These are phyloP conservation scores for Musa balbisiana DNA, from an alignment of 202 grass and related monocot genomes.

Conservation along the genomic window DNA sequence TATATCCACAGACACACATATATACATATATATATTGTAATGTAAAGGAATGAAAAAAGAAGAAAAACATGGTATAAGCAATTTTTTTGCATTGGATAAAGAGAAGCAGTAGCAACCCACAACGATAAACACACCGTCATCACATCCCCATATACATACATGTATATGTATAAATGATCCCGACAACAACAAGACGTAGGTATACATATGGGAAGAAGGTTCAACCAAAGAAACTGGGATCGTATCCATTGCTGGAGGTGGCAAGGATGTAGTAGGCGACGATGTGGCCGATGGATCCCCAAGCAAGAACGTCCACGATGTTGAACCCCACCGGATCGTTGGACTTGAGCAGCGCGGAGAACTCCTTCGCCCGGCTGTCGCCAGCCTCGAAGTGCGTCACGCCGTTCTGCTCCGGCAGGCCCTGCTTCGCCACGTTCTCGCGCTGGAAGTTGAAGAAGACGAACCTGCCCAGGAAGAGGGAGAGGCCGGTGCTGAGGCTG, in stretches of 20 bases:
- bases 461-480: slow-evolving; percentile 92
- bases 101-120: neutral
- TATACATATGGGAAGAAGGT: neutral
- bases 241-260: slow-evolving; percentile 85
- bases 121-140: neutral
- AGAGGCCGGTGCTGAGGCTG: slow-evolving; percentile 92
- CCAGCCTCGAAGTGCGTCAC: slow-evolving; percentile 95
- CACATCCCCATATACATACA: neutral
- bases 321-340: slow-evolving; percentile 99
- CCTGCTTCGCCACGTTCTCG: slow-evolving; percentile 96
- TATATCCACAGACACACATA: too few species aligned
- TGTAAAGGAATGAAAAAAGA: too few species aligned
- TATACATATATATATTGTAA: too few species aligned
- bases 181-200: neutral
- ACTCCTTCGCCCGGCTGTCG: slow-evolving; percentile 91
- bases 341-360: slow-evolving; percentile 60
- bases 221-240: slow-evolving; percentile 17
- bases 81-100: neutral
- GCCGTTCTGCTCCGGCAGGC: slow-evolving; percentile 82
- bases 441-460: slow-evolving; percentile 90
- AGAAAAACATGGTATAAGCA: too few species aligned
- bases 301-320: slow-evolving; percentile 76
- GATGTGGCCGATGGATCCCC: slow-evolving; percentile 92
- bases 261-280: slow-evolving; percentile 99
- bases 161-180: neutral